Evolutionary conservation across 2,329 filamentous ascomycete genomes (phyloP), one percentile per base, ranked within the genome.

Genomic region (Fusarium humuli): DNA sequence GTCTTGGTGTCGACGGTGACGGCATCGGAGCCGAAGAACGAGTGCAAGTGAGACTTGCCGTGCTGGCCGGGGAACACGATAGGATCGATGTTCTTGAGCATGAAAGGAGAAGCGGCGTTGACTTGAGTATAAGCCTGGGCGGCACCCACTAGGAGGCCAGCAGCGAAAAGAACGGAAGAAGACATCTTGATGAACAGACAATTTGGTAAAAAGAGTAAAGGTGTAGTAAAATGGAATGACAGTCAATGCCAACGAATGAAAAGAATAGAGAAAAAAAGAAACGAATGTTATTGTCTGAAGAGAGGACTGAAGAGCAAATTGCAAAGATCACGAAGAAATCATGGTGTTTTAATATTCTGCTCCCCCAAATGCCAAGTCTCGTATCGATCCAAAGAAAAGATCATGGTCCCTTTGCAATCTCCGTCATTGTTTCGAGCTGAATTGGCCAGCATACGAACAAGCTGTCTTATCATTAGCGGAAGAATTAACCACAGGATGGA

Each of bases 11-110:
- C 66, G 64, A 73, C 65, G 2, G 76, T 80, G 0, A 74, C 70
- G 1, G 67, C 72, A 45, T 79, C 78, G 50, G 78, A 80, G 42
- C 79, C 79, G 62, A 80, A 80, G 69, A 79, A 80, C 12, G 77
- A 77, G 70, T 80, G 79, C 60, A 80, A 40, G 46, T 80, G 79
- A 16, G 77, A 78, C 70, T 75, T 75, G 49, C 47, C 54, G 54
- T 80, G 74, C 59, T 74, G 52, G 12, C 78, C 76, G 1, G 78
- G 77, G 54, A 74, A 78, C 23, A 78, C 72, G 25, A 79, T 78
- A 3, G 77, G 77, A 29, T 79, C 76, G 20, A 79, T 76, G 59
- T 78, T 79, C 70, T 79, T 79, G 62, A 74, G 67, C 73, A 79
- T 77, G 45, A 79, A 77, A 47, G 73, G 73, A 9, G 59, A 25